A percentile compares a stretch with the other conserved stretches of the same genome.
Evolutionary conservation across 2,329 filamentous ascomycete genomes (phyloP).

Genomic region (Epichloe elymi): DNA sequence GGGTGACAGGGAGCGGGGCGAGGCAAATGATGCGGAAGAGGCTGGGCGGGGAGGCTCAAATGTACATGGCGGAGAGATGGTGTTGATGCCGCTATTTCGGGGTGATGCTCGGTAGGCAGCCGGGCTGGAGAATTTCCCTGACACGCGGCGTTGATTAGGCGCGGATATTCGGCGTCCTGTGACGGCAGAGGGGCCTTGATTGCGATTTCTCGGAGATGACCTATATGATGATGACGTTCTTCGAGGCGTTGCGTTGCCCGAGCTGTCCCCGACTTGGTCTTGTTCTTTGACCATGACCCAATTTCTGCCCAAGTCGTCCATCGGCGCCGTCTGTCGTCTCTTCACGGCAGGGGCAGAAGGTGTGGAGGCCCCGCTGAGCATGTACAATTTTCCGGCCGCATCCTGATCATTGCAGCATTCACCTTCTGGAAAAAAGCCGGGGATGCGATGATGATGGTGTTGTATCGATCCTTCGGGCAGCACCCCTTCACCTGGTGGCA

Average conservation of each 20-base stretch:
- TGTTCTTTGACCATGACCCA: slow-evolving; percentile 55
- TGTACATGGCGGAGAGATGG: slow-evolving; percentile 3
- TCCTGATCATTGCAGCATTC: slow-evolving; percentile 7
- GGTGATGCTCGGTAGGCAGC: not conserved
- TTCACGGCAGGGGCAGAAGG: slow-evolving; percentile 35
- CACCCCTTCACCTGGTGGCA: slow-evolving; percentile 23
- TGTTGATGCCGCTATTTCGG: slow-evolving; percentile 23
- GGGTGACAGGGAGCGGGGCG: slow-evolving; percentile 22
- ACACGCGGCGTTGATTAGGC: slow-evolving; percentile 16
- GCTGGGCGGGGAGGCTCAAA: slow-evolving; percentile 10
- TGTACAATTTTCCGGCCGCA: slow-evolving; percentile 14
- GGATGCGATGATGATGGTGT: slow-evolving; percentile 11
- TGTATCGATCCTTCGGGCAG: slow-evolving; percentile 9
- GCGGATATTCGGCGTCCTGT: slow-evolving; percentile 32
- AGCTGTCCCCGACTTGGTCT: slow-evolving; percentile 17
- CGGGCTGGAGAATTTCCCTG: slow-evolving; percentile 15
- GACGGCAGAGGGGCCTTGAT: slow-evolving; percentile 18
- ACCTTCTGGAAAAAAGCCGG: slow-evolving; percentile 22
- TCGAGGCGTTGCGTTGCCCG: slow-evolving; percentile 9
- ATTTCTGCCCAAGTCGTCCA: slow-evolving; percentile 48
- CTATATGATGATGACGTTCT: slow-evolving; percentile 13
- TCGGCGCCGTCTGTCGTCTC: slow-evolving; percentile 37
- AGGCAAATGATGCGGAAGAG: slow-evolving; percentile 20
- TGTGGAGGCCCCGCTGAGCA: slow-evolving; percentile 24
- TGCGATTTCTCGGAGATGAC: slow-evolving; percentile 18